phyloP scores from a whole-genome alignment of 2,329 filamentous ascomycete species.

The Aspergillus eucalypticola region DNA sequence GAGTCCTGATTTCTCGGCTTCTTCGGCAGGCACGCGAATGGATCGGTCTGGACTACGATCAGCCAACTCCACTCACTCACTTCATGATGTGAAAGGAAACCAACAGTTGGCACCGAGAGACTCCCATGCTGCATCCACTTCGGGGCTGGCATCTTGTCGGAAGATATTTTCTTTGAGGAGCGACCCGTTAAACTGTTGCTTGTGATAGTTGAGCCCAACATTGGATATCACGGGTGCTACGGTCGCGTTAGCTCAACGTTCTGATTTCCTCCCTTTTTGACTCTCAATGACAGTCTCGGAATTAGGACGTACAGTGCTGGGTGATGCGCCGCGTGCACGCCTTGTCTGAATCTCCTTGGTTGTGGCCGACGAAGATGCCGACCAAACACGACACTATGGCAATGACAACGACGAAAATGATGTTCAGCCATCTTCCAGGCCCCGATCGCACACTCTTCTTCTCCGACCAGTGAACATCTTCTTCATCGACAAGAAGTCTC shows the following conservation, averaged over 20 bases:
- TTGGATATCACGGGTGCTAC: constrained; percentile 42
- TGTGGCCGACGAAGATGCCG: constrained; percentile 17
- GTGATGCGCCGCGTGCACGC: constrained; percentile 26
- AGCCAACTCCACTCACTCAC: neutral
- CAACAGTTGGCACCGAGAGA: constrained; percentile 54
- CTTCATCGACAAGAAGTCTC: constrained; percentile 9
- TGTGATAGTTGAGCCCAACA: constrained; percentile 45
- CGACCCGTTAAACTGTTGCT: constrained; percentile 56
- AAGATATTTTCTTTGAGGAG: constrained; percentile 58
- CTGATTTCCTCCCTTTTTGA: neutral
- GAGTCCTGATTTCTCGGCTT: constrained; percentile 56
- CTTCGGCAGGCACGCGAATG: constrained; percentile 51
- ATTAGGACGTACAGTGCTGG: constrained; percentile 24
- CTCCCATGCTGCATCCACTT: constrained; percentile 61
- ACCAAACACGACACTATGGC: constrained; percentile 23
- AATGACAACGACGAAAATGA: constrained; percentile 17
- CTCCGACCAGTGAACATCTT: constrained; percentile 7
- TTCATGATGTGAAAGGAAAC: constrained; percentile 15
- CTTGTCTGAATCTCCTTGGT: constrained; percentile 19
- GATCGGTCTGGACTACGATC: constrained; percentile 42
- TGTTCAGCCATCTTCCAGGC: constrained; percentile 4
- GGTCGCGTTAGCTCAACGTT: neutral
- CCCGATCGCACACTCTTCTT: neutral
- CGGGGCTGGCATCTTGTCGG: constrained; percentile 51
- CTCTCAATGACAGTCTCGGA: neutral